Percentiles rank a stretch among this genome's conserved stretches.
Conservation (phyloP, 495 filamentous ascomycete species). For the Delitschia confertaspora region DNA sequence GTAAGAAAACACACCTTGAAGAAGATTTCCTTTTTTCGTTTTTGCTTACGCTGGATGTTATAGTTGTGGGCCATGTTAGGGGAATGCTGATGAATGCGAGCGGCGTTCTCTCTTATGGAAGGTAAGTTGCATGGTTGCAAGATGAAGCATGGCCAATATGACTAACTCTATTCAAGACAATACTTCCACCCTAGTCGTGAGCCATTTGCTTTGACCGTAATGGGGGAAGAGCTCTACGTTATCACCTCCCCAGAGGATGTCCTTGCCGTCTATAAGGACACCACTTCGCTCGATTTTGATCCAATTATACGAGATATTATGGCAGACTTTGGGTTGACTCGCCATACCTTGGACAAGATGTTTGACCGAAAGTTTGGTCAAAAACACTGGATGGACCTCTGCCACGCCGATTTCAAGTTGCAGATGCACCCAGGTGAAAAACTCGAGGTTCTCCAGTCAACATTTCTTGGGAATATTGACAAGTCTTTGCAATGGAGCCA, state of each 20-base stretch:
- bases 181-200: constrained; percentile 1
- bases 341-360: constrained; percentile 1
- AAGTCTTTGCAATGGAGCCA: not conserved
- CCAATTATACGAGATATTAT: constrained; percentile 2
- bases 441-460: constrained; percentile 8
- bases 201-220: constrained; percentile 24
- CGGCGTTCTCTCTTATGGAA: not conserved
- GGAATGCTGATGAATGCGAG: not conserved
- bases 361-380: not conserved
- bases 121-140: too few species aligned
- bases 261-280: constrained; percentile 19
- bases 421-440: constrained; percentile 23
- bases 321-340: constrained; percentile 1
- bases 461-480: constrained; percentile 1
- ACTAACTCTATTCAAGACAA: too few species aligned
- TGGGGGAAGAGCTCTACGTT: constrained; percentile 24
- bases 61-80: not conserved
- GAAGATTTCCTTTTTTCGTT: not conserved
- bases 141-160: too few species aligned
- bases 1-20: not conserved
- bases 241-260: constrained; percentile 25
- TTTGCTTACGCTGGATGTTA: too few species aligned
- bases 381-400: constrained; percentile 1
- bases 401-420: constrained; percentile 5
- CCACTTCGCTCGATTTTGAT: constrained; percentile 8